Base-by-base conservation (phyloP, 1,139 yeast genomes). In the Arxiozyma telluris region DNA sequence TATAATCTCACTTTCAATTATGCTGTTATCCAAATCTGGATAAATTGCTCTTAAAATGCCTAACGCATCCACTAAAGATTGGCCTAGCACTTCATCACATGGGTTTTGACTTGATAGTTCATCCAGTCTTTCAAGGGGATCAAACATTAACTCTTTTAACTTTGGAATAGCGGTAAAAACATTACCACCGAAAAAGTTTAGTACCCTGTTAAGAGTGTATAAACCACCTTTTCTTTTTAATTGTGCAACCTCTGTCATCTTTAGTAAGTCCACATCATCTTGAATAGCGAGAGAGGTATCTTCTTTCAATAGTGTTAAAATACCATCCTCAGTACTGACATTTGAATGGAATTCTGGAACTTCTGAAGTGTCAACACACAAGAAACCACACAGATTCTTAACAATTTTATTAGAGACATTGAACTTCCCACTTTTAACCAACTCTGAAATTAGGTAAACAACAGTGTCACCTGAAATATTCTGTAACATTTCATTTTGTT, bases 321-420 rank as follows among this genome's bases (percentile, higher is more conserved):
- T 84, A 21, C 74, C 75, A 53, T 80, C 83, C 39, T 73, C 77
- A 55, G 77, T 76, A 15, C 73, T 72, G 50, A 80, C 78, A 65
- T 88, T 87, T 50, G 87, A 85, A 39, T 78, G 77, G 65, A 88
- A 93, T 64, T 90, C 98, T 3, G 98, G 98, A 41, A 93, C 97
- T 68, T 91, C 98, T 6, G 94, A 81, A 0, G 96, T 89, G 68
- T 93, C 98, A 45, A 91, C 97, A 73, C 98, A 93, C 50, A 93
- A 69, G 66, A 93, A 93, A 1, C 95, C 96, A 71, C 97, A 88
- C 54, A 94, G 73, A 64, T 94, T 94, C 66, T 89, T 91, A 52
- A 88, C 81, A 59, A 93, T 85, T 66, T 93, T 94, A 62, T 89
- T 96, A 3, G 93, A 84, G 2, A 94, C 95, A 45, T 83, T 83